These are phyloP conservation scores for Kazachstania africana DNA, from an alignment of 805 yeast genomes.

Conservation along the genomic window DNA sequence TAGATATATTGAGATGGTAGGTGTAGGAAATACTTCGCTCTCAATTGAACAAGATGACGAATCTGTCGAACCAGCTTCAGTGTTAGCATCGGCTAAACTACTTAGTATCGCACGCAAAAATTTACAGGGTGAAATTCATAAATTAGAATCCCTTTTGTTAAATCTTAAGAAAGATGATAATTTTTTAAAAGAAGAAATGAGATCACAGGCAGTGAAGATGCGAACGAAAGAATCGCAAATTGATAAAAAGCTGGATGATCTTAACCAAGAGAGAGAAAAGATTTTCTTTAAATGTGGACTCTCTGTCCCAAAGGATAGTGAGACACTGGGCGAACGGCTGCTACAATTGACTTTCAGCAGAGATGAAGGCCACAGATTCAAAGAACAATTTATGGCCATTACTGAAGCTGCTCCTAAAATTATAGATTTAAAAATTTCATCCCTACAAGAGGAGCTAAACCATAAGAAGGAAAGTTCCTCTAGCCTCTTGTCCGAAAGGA, in stretches of 20 bases:
- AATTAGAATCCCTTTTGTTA: slow-evolving; percentile 12
- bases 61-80: neutral
- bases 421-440: slow-evolving; percentile 14
- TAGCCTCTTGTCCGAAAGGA: slow-evolving; percentile 6
- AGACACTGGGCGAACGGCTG: too few relatives aligned
- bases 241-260: slow-evolving; percentile 6
- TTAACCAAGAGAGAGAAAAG: neutral
- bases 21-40: slow-evolving; percentile 14
- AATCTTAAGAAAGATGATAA: slow-evolving; percentile 15
- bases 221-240: slow-evolving; percentile 7
- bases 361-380: too few relatives aligned
- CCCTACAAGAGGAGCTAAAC: slow-evolving; percentile 14
- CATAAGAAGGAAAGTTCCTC: slow-evolving; percentile 15
- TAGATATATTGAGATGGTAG: slow-evolving; percentile 17
- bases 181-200: slow-evolving; percentile 16
- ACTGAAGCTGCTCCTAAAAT: too few relatives aligned
- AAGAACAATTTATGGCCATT: too few relatives aligned
- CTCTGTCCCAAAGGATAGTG: slow-evolving; percentile 1
- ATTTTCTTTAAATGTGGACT: slow-evolving; percentile 1
- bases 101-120: slow-evolving; percentile 5
- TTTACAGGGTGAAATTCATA: slow-evolving; percentile 10
- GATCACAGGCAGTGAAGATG: slow-evolving; percentile 7
- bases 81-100: slow-evolving; percentile 5
- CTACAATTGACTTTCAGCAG: too few relatives aligned
- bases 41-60: slow-evolving; percentile 1